phyloP scores from a whole-genome alignment of 2,329 filamentous ascomycete genomes.

The Cladosporium sp. region DNA sequence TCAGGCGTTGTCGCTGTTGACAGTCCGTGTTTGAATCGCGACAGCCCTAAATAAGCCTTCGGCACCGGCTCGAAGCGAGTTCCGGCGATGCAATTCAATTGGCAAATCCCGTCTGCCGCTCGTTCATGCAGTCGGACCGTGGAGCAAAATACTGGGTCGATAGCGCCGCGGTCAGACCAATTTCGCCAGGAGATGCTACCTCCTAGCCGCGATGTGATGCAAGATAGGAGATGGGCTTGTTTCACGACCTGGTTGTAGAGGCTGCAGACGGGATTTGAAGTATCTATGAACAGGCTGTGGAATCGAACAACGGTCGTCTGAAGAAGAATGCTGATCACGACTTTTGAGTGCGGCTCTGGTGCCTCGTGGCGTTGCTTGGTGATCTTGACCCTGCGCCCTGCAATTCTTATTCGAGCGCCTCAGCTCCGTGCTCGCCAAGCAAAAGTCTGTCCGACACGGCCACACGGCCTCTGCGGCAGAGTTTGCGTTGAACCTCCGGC shows the following conservation, averaged over 20 bases:
- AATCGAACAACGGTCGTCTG: not conserved
- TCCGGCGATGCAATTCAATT: not conserved
- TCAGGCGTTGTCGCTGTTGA: not conserved
- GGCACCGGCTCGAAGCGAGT: not conserved
- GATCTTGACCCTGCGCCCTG: slow-evolving; percentile 4
- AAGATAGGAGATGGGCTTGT: not conserved
- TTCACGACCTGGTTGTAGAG: no score
- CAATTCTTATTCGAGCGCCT: not conserved
- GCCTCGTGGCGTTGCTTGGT: slow-evolving; percentile 10
- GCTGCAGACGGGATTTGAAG: no score
- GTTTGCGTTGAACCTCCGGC: slow-evolving; percentile 2
- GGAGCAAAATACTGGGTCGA: slow-evolving; percentile 1
- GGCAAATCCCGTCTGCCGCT: not conserved
- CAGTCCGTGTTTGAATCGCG: not conserved
- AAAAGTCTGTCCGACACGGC: not conserved
- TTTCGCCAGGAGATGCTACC: slow-evolving; percentile 3
- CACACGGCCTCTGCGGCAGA: not conserved
- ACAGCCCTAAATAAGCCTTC: not conserved
- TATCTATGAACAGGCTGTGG: no score
- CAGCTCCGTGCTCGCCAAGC: not conserved
- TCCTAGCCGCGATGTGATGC: slow-evolving; percentile 8
- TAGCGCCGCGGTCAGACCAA: slow-evolving; percentile 10
- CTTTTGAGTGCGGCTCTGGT: slow-evolving; percentile 4
- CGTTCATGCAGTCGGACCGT: not conserved
- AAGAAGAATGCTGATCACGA: not conserved